Base-by-base conservation (phyloP, 164 flowering plant species). In the Euptelea pleiosperma region DNA sequence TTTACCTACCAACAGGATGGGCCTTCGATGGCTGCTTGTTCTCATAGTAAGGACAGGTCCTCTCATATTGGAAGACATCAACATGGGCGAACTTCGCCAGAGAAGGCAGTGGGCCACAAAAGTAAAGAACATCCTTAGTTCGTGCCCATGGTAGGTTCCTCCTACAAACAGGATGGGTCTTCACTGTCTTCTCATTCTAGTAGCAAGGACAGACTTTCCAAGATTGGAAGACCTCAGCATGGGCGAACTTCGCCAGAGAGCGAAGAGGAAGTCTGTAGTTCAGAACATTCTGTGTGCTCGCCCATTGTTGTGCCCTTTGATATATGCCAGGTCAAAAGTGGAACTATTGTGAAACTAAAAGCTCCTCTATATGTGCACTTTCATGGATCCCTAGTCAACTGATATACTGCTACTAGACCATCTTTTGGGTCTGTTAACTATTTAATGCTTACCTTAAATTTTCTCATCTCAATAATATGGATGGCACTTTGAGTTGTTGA, bases 301-400 rank as follows among this genome's bases (percentile, higher is more conserved):
- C 47, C 7, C 4, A 24, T 10, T 6, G 11, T 47, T 18, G 51
- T 11, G 9, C 45, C 66, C 34, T 83, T 77, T 65, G 85, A 87
- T 73, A 75, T 87, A 31, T 87, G 82, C 56, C 31, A 1, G 0
- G 18, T 15, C n/a, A 70, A 66, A 61, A 18, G n/a, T 28, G 68
- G 64, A 14, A 16, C 50, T 18, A 14, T 56, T 22, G 52, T 70
- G 25, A 58, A 24, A 45, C 72, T 82, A 8, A 81, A 82, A 30
- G 52, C 77, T 64, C 43, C 91, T 60, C 52, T 88, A 46, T 70
- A n/a, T n/a, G n/a, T n/a, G n/a, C n/a, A n/a, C n/a, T n/a, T n/a
- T n/a, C n/a, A n/a, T n/a, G n/a, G n/a, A n/a, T n/a, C n/a, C n/a
- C n/a, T n/a, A n/a, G n/a, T n/a, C n/a, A n/a, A n/a, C n/a, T n/a